Percentiles rank a stretch among this genome's conserved stretches.
Evolutionary conservation across 1,284 basidiomycete species (phyloP).

Genomic region (Polyporus tsugae): DNA sequence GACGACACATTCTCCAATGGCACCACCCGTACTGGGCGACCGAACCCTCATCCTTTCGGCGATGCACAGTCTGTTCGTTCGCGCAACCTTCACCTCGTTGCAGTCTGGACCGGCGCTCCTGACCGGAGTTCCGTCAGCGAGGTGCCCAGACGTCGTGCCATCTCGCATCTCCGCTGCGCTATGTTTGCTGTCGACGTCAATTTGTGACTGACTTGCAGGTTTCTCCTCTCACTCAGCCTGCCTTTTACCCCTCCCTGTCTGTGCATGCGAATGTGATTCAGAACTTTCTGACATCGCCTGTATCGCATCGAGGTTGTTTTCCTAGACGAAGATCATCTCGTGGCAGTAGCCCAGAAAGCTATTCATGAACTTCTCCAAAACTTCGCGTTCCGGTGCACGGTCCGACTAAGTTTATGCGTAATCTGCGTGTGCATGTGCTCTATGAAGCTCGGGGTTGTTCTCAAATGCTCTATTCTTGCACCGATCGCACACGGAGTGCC

Average conservation of each 20-base stretch:
- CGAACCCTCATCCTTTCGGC: neutral
- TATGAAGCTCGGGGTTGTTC: neutral
- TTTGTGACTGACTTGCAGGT: neutral
- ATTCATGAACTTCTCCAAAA: neutral
- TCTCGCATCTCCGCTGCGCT: neutral
- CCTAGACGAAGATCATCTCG: neutral
- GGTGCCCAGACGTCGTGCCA: neutral
- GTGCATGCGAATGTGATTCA: neutral
- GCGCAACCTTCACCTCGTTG: neutral
- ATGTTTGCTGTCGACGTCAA: neutral
- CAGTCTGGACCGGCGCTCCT: neutral
- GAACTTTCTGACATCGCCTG: neutral
- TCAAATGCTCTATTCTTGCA: neutral
- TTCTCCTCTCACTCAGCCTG: neutral
- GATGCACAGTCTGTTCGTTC: neutral
- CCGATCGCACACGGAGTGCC: neutral
- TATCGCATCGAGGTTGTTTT: neutral
- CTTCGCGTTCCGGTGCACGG: constrained; percentile 2
- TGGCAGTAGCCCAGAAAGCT: neutral
- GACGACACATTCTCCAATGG: constrained; percentile 2
- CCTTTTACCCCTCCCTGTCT: neutral
- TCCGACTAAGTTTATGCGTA: neutral
- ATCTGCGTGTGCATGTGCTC: neutral
- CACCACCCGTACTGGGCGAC: neutral
- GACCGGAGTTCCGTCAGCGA: neutral